These are phyloP conservation scores for Hansenula sp. DNA, from an alignment of 1,139 yeast genomes.

Conservation along the genomic window DNA sequence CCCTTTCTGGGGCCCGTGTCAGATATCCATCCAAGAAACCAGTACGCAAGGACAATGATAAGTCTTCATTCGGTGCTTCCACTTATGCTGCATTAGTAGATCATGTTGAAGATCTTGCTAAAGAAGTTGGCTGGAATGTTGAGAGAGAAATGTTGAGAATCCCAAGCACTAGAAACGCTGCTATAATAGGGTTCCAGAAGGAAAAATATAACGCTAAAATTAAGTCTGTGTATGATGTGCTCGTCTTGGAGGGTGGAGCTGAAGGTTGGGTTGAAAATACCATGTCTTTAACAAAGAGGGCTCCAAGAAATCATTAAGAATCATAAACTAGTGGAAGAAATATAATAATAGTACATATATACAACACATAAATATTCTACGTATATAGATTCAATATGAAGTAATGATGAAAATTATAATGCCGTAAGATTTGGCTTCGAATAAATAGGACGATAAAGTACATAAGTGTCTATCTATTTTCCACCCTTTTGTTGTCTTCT, in stretches of 20 bases:
- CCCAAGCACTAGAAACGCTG: constrained; percentile 93
- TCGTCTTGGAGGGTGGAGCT: constrained; percentile 81
- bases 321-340: neutral
- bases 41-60: constrained; percentile 1
- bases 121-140: constrained; percentile 74
- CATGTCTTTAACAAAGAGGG: constrained; percentile 53
- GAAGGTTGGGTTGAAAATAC: constrained; percentile 86
- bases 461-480: constrained; percentile 9
- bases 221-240: constrained; percentile 47
- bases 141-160: constrained; percentile 86
- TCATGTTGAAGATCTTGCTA: constrained; percentile 71
- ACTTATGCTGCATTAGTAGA: constrained; percentile 80
- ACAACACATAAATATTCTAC: too few species aligned
- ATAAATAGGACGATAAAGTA: neutral
- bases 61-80: constrained; percentile 28
- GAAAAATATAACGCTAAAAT: constrained; percentile 22
- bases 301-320: constrained; percentile 21
- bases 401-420: neutral
- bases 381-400: neutral
- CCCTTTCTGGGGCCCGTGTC: constrained; percentile 69
- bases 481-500: constrained; percentile 41
- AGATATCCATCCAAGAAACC: constrained; percentile 49
- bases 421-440: too few species aligned
- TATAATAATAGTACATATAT: neutral
- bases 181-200: constrained; percentile 63